Base-by-base conservation (phyloP, 768 basidiomycete species). In the Rhodotorula toruloides region DNA sequence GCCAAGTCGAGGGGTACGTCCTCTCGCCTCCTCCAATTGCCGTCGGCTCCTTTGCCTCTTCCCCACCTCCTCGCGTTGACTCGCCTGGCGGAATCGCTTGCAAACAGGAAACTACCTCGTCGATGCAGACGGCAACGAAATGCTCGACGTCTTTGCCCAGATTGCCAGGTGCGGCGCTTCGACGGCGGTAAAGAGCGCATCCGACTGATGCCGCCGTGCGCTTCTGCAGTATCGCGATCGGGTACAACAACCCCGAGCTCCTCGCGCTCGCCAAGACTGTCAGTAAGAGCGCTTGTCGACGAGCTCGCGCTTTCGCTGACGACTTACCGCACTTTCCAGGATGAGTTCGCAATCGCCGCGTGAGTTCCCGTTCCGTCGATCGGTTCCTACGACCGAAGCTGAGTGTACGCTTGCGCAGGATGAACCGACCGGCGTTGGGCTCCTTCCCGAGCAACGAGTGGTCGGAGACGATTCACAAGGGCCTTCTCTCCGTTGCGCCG, bases 51-150 rank as follows among this genome's bases (percentile, higher is more conserved):
- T 16, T 29, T 54, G 11, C 27, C 34, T 42, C 3, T 6, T 25
- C 17, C 29, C 4, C 7, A 19, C 7, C 14, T 29, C n/a, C n/a
- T n/a, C n/a, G n/a, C n/a, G n/a, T n/a, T n/a, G n/a, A n/a, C n/a
- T n/a, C n/a, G n/a, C n/a, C n/a, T n/a, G n/a, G n/a, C n/a, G n/a
- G n/a, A n/a, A n/a, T n/a, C 14, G 1, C 14, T 16, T 19, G 34
- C 74, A 77, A 13, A 17, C 53, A 54, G 53, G 53, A 19, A 81
- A 81, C 73, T 81, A 77, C 71, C 50, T 81, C 9, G 75, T 76
- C 27, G 80, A 81, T 60, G 80, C 75, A 4, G 80, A 81, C 63
- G 79, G 78, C 16, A 81, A 81, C 71, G 67, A 68, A 44, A 58
- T 78, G 17, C 76, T 81, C 34, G 80, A 81, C 54, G 78, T 80